Base-by-base conservation (phyloP, 1,284 basidiomycete species). In the Amylostereum areolatum region DNA sequence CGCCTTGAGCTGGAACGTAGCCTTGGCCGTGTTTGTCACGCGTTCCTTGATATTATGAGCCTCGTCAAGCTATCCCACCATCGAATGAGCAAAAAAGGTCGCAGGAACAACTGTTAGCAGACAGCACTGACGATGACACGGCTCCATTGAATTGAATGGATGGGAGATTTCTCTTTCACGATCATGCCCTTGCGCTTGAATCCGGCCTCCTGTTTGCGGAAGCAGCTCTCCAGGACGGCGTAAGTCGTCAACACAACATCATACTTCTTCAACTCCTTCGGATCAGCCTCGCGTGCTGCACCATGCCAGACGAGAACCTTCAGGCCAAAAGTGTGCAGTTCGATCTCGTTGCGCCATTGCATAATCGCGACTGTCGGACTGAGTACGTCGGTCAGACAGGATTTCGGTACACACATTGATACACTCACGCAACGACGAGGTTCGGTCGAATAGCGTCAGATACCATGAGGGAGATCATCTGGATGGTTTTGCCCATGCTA, bases 11-110 rank as follows among this genome's bases (percentile, higher is more conserved):
- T 93, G 90, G 63, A 99, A 99, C 0, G 93, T 81, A 8, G 92
- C 94, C 67, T 97, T 98, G 2, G 97, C 95, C 0, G 96, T 98
- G 63, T 97, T 98, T 1, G 93, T 96, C 1, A 84, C 71, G 11
- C 97, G 82, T 64, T 99, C 96, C 65, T 95, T 96, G 73, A 97
- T 99, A 64, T 97, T 97, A 68, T 99, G 97, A 5, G 96, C 96
- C 70, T 99, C 97, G 60, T 99, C 97, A 39, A 99, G 81, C 86
- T 89, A 52, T 33, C 11, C 60, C 53, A 24, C 58, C 35, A 34
- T 50, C 5, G 39, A 41, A 29, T 35, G 41, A 31, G 41, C 24
- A 34, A 29, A 31, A 29, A 52, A 43, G 40, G 46, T 37, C 49
- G 27, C 11, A 42, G n/a, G 5, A 43, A 34, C 18, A 47, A 36